Base-by-base conservation (phyloP, 441 rosid genomes). In the Erodium chrysanthum region DNA sequence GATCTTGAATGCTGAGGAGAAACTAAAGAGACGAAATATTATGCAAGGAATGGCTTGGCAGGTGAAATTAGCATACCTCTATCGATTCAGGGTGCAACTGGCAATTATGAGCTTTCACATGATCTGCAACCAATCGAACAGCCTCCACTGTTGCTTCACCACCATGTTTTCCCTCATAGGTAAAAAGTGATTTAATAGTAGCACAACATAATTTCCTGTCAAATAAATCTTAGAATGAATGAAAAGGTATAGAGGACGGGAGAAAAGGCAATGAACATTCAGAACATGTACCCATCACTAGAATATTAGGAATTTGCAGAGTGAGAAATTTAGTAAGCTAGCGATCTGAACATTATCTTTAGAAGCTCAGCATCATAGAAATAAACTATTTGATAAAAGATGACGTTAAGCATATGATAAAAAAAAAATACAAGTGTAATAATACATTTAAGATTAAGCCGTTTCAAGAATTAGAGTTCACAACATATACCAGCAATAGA, bases 1-100 rank as follows among this genome's bases (percentile, higher is more conserved):
- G 29, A 25, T 25, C 29, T 25, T 25, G 29, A 25, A 25, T 25
- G 29, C 3, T 3, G 29, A 25, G 29, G 29, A 25, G 29, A 3
- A 25, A 25, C 29, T 25, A 25, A 25, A 3, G 29, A 25, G 29
- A 25, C 3, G 29, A 25, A 25, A 25, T 25, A 25, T 1, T 25
- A 25, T 25, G 29, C 29, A 25, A 25, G 29, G 2, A 25, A 25
- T 25, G 29, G 29, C 29, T 25, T 25, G 29, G 29, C 2, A 25
- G 29, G 7, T 48, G 56, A 48, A 22, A 12, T 58, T 63, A 5
- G 27, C 68, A 66, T 80, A 91, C 99, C 90, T 83, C 96, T 35
- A 89, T 67, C 68, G 92, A 79, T 74, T 89, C 88, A 48, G 96
- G 94, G 84, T 89, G 97, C 87, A 91, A 78, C 64, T 88, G 96